Evolutionary conservation across 2,329 filamentous ascomycete genomes (phyloP).

Genomic region (Fusarium irregulare): DNA sequence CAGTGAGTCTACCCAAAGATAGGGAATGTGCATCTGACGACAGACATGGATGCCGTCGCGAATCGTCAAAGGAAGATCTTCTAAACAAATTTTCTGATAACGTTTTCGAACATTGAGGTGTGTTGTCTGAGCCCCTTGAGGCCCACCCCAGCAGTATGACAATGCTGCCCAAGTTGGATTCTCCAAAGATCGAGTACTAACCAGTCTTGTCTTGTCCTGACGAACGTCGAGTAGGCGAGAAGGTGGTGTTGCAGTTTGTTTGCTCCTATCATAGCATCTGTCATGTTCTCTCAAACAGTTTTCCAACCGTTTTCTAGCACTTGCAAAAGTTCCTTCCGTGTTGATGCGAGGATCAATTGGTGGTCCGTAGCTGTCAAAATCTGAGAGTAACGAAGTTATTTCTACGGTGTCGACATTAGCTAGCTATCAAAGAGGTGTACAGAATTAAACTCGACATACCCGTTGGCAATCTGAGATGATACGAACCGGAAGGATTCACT

Average conservation of each 20-base stretch:
- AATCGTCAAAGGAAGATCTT: background rate
- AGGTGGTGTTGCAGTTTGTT: background rate
- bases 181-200: rapidly evolving
- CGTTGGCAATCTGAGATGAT: too few species aligned
- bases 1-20: background rate
- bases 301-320: too few species aligned
- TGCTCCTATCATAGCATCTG: too few species aligned
- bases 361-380: too few species aligned
- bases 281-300: too few species aligned
- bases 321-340: background rate
- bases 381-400: too few species aligned
- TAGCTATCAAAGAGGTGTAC: too few species aligned
- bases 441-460: too few species aligned
- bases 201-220: rapidly evolving
- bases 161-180: background rate
- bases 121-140: background rate
- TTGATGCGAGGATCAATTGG: background rate
- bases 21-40: background rate
- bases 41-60: background rate
- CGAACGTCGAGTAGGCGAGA: rapidly evolving
- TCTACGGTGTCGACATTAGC: too few species aligned
- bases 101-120: background rate
- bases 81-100: rapidly evolving
- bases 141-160: background rate
- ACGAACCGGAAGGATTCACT: too few species aligned